Base-by-base conservation (phyloP, 2,329 filamentous ascomycete species). In the Trichophyton rubrum region DNA sequence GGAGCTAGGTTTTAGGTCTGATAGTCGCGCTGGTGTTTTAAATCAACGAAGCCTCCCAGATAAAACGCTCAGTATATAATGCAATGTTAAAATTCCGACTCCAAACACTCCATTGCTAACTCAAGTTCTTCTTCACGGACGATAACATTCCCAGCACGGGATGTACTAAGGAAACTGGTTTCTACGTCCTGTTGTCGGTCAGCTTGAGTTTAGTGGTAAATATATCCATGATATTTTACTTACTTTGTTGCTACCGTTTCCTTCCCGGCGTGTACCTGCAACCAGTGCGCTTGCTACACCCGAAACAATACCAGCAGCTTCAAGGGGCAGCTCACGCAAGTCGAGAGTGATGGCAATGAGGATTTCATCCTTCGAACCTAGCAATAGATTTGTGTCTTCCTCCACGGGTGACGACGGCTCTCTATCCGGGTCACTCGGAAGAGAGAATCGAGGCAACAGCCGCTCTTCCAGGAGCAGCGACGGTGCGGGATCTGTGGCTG, bases 241-340 rank as follows among this genome's bases (percentile, higher is more conserved):
- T 57, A 57, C 55, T 13, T 57, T 24, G 15, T 43, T 9, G 40
- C 2, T 17, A 22, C 56, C 68, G 68, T 17, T 65, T 62, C 77
- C 75, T 38, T 72, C 71, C 66, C 76, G 76, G 60, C 79, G 74
- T 72, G 89, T 85, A 53, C 88, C 88, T 57, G 88, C 84, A 0
- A 90, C 87, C 30, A 97, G 78, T 60, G 85, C 82, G 27, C 90
- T 89, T 0, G 92, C 91, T 1, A 99, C 89, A 30, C 93, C 92
- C 66, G 91, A 96, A 2, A 99, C 90, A 61, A 99, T 96, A 22
- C 92, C 92, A 0, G 91, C 95, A 6, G 90, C 90, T 72, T 96
- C 90, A 47, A 92, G 80, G 0, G 92, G 89, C 45, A 97, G 77
- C 47, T 84, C 84, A 20, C 83, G 84, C 27, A 99, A 80, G 67